Evolutionary conservation across 2,329 filamentous ascomycete species (phyloP), one percentile per base, ranked within the genome.

Genomic region (Diaporthe destruens): DNA sequence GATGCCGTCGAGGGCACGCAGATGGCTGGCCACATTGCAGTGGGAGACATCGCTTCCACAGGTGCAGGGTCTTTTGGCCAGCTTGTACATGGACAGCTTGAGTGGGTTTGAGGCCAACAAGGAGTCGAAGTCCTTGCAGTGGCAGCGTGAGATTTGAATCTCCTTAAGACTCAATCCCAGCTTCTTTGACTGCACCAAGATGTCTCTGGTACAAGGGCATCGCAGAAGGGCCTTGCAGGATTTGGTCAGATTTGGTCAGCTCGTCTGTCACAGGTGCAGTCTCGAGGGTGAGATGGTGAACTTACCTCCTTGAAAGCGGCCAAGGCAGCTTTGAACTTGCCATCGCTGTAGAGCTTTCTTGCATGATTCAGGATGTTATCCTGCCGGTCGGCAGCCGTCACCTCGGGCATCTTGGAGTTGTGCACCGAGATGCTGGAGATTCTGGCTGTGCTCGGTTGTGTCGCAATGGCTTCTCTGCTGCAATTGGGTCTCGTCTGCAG

Each of bases 101-200:
- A 49, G 44, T 6, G 59, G 51, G 36, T 47, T 23, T 5, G 2
- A 32, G 25, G 47, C 16, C 3, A 63, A 54, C 29, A 71, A n/a
- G 12, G 61, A 56, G 32, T 49, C 34, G 12, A 70, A 65, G 67
- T 71, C 68, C 39, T 69, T 74, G 56, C 73, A 74, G 34, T 74
- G 71, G 29, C 73, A 74, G 20, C 39, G 32, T 8, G 73, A 72
- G 4, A 71, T 44, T 20, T 69, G 44, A 23, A 71, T 57, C 34
- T 73, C 49, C 32, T 61, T 49, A 20, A 61, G 49, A 44, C 36
- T 44, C 32, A 71, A 34, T 3, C 71, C 68, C 34, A 63, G 7
- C 47, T 47, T 53, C 63, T 54, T 57, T n/a, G 66, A 29, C 23
- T 68, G 47, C 23, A 34, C n/a, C 12, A 59, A 16, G 53, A 57